phyloP scores from a whole-genome alignment of 2,329 filamentous ascomycete species.

The Sarocladium kiliense region DNA sequence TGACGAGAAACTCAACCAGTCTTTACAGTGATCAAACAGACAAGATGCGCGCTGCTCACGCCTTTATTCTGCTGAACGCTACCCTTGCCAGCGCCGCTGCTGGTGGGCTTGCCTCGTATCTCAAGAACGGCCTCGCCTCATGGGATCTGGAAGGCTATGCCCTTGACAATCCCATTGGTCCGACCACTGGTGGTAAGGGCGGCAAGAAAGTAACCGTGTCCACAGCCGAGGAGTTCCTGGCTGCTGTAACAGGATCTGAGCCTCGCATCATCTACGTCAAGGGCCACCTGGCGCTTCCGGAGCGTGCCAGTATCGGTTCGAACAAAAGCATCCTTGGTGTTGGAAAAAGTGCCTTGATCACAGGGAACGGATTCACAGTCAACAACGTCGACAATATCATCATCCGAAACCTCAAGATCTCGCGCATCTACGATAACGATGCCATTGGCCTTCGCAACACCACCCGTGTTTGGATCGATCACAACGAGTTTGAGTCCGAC shows the following conservation, averaged over 20 bases:
- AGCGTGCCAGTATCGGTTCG: slow-evolving; percentile 33
- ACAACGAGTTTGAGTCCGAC: slow-evolving; percentile 41
- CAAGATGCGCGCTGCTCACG: slow-evolving; percentile 5
- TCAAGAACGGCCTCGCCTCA: neutral
- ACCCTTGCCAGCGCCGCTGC: neutral
- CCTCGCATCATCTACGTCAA: slow-evolving; percentile 38
- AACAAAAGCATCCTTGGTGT: slow-evolving; percentile 38
- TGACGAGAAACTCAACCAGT: neutral
- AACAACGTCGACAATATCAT: slow-evolving; percentile 29
- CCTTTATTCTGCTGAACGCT: neutral
- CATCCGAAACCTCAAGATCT: slow-evolving; percentile 30
- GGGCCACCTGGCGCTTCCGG: slow-evolving; percentile 33
- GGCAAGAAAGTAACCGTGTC: slow-evolving; percentile 41
- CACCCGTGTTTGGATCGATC: slow-evolving; percentile 41
- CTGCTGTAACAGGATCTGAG: slow-evolving; percentile 36
- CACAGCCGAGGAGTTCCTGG: slow-evolving; percentile 35
- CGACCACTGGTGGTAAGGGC: slow-evolving; percentile 34
- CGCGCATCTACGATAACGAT: slow-evolving; percentile 33
- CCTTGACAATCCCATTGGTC: slow-evolving; percentile 29
- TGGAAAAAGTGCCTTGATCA: slow-evolving; percentile 25
- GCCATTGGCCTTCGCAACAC: slow-evolving; percentile 38
- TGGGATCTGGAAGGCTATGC: slow-evolving; percentile 17
- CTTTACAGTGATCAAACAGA: neutral
- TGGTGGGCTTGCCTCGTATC: neutral
- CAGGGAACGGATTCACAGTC: slow-evolving; percentile 27